Percentiles rank a stretch among this genome's conserved stretches.
phyloP scores from a whole-genome alignment of 495 filamentous ascomycete species.

The Ramalina peruviana region DNA sequence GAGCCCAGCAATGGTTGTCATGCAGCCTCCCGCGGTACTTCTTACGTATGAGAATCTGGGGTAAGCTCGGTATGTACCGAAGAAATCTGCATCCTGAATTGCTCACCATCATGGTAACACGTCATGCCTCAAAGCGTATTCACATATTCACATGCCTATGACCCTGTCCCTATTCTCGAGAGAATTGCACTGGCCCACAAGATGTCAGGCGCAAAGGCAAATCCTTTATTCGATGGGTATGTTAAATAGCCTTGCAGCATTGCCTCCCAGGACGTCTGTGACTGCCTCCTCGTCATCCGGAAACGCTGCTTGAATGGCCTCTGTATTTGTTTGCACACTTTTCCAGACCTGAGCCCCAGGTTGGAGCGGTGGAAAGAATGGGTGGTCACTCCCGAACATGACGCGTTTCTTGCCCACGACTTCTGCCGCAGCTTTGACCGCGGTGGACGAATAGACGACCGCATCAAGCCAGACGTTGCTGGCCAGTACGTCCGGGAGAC shows the following conservation, averaged over 20 bases:
- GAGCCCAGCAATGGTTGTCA: too few relatives aligned
- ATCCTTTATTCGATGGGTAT: not conserved
- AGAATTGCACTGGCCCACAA: too few relatives aligned
- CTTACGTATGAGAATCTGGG: slow-evolving; percentile 3
- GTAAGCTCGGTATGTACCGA: not conserved
- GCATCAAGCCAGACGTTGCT: slow-evolving; percentile 89
- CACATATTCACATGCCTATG: too few relatives aligned
- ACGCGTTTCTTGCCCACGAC: slow-evolving; percentile 33
- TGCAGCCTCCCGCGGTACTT: not conserved
- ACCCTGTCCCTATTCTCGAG: too few relatives aligned
- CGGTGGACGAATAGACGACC: slow-evolving; percentile 64
- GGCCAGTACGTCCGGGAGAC: slow-evolving; percentile 65
- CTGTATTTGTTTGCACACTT: slow-evolving; percentile 68
- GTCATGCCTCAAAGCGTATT: too few relatives aligned
- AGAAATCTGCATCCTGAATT: too few relatives aligned
- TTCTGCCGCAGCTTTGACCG: slow-evolving; percentile 58
- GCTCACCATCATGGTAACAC: too few relatives aligned
- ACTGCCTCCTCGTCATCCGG: slow-evolving; percentile 34
- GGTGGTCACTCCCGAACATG: slow-evolving; percentile 49
- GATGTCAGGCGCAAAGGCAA: too few relatives aligned
- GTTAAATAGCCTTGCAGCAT: slow-evolving; percentile 48
- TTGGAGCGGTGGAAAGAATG: slow-evolving; percentile 79
- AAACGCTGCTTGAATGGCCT: slow-evolving; percentile 51
- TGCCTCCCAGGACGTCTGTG: slow-evolving; percentile 48
- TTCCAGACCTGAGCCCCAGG: slow-evolving; percentile 51